Conservation (phyloP, 169 alveolate genomes). For the Cryptosporidium viatorum region DNA sequence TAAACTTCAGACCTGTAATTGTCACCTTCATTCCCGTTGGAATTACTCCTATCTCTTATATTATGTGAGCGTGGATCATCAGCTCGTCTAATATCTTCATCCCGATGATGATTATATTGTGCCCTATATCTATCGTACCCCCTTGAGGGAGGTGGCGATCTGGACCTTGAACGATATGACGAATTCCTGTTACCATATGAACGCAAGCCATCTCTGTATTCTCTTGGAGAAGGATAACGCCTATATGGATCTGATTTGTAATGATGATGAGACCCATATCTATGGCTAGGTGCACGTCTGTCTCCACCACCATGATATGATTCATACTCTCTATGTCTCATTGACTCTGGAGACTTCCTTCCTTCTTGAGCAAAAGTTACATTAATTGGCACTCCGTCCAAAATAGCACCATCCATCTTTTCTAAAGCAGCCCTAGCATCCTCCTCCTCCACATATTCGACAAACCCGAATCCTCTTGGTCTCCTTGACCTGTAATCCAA, state of each 20-base stretch:
- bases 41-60: neutral
- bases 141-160: neutral
- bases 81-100: neutral
- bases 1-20: neutral
- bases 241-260: conserved; percentile 27
- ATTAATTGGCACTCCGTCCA: conserved; percentile 83
- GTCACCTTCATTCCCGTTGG: neutral
- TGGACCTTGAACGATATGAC: neutral
- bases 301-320: neutral
- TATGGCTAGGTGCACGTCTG: neutral
- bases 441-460: conserved; percentile 83
- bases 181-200: neutral
- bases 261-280: conserved; percentile 2
- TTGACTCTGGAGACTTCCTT: conserved; percentile 88
- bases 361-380: conserved; percentile 85
- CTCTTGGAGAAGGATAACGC: conserved; percentile 26
- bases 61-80: neutral
- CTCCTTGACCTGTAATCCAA: conserved; percentile 83
- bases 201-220: neutral
- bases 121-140: neutral
- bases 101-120: neutral
- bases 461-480: conserved; percentile 92
- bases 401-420: conserved; percentile 84
- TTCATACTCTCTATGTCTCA: conserved; percentile 77
- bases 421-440: conserved; percentile 89